phyloP scores from a whole-genome alignment of 1,284 basidiomycete genomes.

The Rhodotorula sp. region DNA sequence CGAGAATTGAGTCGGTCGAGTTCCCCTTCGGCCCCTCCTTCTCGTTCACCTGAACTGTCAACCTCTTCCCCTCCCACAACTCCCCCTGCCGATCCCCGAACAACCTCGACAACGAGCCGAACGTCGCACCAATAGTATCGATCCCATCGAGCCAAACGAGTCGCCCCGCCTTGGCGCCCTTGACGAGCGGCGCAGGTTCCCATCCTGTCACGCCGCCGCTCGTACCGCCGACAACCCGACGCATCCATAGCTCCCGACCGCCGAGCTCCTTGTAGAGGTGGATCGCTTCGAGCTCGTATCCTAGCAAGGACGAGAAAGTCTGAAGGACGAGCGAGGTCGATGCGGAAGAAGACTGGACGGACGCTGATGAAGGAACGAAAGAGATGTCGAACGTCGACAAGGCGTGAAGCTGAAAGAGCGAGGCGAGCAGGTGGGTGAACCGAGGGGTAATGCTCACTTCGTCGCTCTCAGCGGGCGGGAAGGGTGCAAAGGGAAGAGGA shows the following conservation, averaged over 20 bases:
- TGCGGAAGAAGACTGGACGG: constrained; percentile 42
- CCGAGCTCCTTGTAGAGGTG: constrained; percentile 51
- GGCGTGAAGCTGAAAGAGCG: constrained; percentile 49
- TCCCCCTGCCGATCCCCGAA: constrained; percentile 33
- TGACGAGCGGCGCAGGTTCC: constrained; percentile 46
- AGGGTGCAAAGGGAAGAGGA: constrained; percentile 15
- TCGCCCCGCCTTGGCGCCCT: constrained; percentile 45
- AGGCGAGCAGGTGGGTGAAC: constrained; percentile 46
- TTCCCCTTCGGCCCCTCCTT: background rate
- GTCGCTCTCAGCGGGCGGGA: constrained; percentile 5
- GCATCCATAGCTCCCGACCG: constrained; percentile 49
- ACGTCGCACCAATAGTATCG: constrained; percentile 49
- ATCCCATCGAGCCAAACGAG: constrained; percentile 51
- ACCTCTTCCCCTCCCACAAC: constrained; percentile 32
- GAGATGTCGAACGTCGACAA: constrained; percentile 41
- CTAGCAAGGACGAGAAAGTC: constrained; percentile 48
- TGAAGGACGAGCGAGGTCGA: constrained; percentile 49
- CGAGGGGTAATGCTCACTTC: constrained; percentile 45
- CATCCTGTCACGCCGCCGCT: constrained; percentile 28
- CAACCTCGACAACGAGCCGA: constrained; percentile 43
- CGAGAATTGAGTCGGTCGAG: constrained; percentile 14
- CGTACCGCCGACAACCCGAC: constrained; percentile 22
- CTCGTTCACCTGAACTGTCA: constrained; percentile 1
- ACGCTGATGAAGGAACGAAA: constrained; percentile 12
- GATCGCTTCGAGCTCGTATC: constrained; percentile 48